These are phyloP conservation scores for Monosporascus cannonballus DNA, from an alignment of 2,329 filamentous ascomycete species.

Conservation along the genomic window DNA sequence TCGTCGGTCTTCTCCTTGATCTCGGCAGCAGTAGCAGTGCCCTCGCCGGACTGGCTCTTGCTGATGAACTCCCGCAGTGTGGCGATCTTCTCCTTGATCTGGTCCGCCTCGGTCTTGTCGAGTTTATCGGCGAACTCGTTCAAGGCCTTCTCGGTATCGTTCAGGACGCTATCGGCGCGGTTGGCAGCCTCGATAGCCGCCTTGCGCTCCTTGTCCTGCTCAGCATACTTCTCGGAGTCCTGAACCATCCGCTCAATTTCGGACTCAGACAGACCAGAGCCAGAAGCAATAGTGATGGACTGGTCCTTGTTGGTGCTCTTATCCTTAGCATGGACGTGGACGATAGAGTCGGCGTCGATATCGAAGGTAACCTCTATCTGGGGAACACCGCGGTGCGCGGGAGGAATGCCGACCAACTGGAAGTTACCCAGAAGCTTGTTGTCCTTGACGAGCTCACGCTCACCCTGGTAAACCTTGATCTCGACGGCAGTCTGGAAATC, in stretches of 20 bases:
- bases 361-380: slow-evolving; percentile 98
- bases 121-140: slow-evolving; percentile 95
- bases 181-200: slow-evolving; percentile 91
- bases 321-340: slow-evolving; percentile 97
- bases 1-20: slow-evolving; percentile 99
- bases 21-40: slow-evolving; percentile 76
- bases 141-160: slow-evolving; percentile 96
- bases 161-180: slow-evolving; percentile 90
- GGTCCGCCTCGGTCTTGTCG: slow-evolving; percentile 91
- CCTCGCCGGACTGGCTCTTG: slow-evolving; percentile 93
- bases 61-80: slow-evolving; percentile 81
- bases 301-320: slow-evolving; percentile 99
- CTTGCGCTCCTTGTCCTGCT: slow-evolving; percentile 96
- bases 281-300: slow-evolving; percentile 97
- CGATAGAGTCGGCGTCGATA: slow-evolving; percentile 95
- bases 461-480: slow-evolving; percentile 99
- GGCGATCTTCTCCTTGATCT: slow-evolving; percentile 89
- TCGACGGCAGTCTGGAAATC: slow-evolving; percentile 98
- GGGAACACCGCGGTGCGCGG: slow-evolving; percentile 91
- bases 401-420: slow-evolving; percentile 96
- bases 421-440: slow-evolving; percentile 99
- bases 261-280: slow-evolving; percentile 87
- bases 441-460: slow-evolving; percentile 97
- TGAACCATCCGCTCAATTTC: slow-evolving; percentile 98
- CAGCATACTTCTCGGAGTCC: slow-evolving; percentile 95